Base-by-base conservation (phyloP, 257 asterid genomes). In the Oldenlandia corymbosa region DNA sequence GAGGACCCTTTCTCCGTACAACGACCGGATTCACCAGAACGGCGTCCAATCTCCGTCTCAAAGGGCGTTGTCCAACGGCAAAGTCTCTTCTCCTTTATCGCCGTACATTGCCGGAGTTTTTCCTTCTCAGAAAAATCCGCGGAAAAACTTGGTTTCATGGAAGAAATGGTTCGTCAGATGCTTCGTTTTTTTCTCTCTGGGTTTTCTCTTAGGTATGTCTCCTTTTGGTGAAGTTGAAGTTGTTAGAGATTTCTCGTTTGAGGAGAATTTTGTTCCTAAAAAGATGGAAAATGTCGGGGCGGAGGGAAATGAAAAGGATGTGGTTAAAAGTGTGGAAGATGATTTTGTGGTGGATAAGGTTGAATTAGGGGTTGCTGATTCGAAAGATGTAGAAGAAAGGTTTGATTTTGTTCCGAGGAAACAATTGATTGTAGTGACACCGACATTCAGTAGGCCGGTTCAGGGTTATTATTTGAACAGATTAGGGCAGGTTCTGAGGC, bases 381-480 rank as follows among this genome's bases (percentile, higher is more conserved):
- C 45, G 66, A 58, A 52, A 17, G 69, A 34, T 58, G 65, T 58
- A 72, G 70, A 64, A 58, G 85, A 64, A 47, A 58, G 62, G 72
- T 70, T 74, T 54, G 87, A 72, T 77, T 73, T 39, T 65, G 73
- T 56, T 62, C 80, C 90, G 0, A 70, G 32, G 66, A 90, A 84
- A 62, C 91, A 72, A 62, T 65, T 93, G 75, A 81, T 93, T 70
- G 86, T 93, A 77, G 94, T 93, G 37, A 87, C 96, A 7, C 94
- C 95, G 9, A 85, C 94, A 7, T 83, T 83, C 64, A 84, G 71
- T 64, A 83, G 94, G 78, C 89, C 88, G 23, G 67, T 77, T 47
- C 96, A 84, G 78, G 90, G 84, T 6, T 90, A 88, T 71, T 90
- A 76, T 80, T 77, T 93, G 83, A 82, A 83, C 76, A 85, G 94